These are phyloP conservation scores for Zasmidium angulare DNA, from an alignment of 2,329 filamentous ascomycete genomes.

Conservation along the genomic window DNA sequence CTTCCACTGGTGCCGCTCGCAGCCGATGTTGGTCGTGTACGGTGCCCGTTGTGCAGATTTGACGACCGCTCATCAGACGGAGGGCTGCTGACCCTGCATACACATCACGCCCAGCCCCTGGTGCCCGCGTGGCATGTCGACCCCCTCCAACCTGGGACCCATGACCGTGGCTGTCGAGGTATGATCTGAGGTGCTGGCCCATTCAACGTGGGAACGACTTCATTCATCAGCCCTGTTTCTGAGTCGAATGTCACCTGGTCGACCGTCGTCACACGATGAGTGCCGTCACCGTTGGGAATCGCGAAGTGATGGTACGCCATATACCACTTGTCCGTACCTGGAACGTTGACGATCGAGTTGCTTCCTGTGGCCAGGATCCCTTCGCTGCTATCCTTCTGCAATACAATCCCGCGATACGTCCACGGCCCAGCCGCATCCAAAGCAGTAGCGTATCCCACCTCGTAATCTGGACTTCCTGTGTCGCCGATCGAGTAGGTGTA, in stretches of 20 bases:
- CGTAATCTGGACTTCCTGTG: conserved; percentile 48
- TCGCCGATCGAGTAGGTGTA: conserved; percentile 52
- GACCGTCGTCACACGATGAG: conserved; percentile 45
- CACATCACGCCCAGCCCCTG: too few relatives aligned
- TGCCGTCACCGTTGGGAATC: conserved; percentile 49
- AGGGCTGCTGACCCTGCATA: too few relatives aligned
- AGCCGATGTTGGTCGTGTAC: too few relatives aligned
- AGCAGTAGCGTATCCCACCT: conserved; percentile 49
- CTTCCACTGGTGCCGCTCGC: too few relatives aligned
- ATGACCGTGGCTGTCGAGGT: too few relatives aligned
- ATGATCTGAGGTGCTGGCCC: too few relatives aligned
- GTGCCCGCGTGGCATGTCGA: too few relatives aligned
- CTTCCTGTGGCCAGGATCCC: conserved; percentile 50
- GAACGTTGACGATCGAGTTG: conserved; percentile 48
- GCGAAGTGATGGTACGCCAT: conserved; percentile 52
- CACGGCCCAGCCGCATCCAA: conserved; percentile 43
- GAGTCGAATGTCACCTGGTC: conserved; percentile 43
- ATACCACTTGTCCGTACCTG: conserved; percentile 51
- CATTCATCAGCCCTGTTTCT: conserved; percentile 39
- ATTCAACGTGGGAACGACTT: conserved; percentile 40
- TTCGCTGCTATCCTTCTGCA: conserved; percentile 43
- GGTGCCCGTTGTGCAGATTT: too few relatives aligned
- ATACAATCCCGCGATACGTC: conserved; percentile 47
- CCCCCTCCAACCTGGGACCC: too few relatives aligned
- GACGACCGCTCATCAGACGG: too few relatives aligned